Evolutionary conservation across 1,139 yeast species (phyloP).

Genomic region (Yamadazyma jaroonii): DNA sequence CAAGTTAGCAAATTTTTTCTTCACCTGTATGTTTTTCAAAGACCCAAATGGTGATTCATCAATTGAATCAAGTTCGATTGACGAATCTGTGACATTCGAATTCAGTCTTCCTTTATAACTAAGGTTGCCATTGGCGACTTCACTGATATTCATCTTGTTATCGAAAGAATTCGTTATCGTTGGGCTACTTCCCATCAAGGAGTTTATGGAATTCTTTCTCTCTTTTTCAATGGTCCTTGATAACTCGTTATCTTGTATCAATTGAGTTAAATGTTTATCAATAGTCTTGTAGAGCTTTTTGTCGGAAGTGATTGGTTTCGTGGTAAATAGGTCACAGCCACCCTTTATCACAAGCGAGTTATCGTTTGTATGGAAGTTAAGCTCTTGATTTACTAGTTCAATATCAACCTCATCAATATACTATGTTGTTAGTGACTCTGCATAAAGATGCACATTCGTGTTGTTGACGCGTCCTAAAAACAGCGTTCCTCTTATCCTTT

Average conservation of each 20-base stretch:
- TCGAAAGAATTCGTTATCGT: conserved; percentile 15
- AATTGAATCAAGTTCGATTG: conserved; percentile 22
- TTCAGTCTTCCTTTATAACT: conserved; percentile 13
- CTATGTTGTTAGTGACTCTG: conserved; percentile 28
- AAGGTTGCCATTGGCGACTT: neutral
- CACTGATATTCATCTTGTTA: neutral
- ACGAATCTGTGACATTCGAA: conserved; percentile 16
- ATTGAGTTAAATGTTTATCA: conserved; percentile 73
- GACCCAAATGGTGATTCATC: conserved; percentile 93
- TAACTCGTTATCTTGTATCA: conserved; percentile 54
- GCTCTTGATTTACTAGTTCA: conserved; percentile 81
- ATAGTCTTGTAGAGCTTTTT: conserved; percentile 83
- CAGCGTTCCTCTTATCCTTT: too few relatives aligned
- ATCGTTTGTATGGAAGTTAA: conserved; percentile 85
- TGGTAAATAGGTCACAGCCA: conserved; percentile 92
- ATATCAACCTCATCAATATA: conserved; percentile 91
- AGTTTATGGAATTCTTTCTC: conserved; percentile 35
- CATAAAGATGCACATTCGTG: neutral
- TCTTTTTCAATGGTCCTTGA: conserved; percentile 43
- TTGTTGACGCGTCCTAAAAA: too few relatives aligned
- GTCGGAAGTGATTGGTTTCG: conserved; percentile 90
- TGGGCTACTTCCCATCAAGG: conserved; percentile 37
- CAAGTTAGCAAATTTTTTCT: conserved; percentile 86
- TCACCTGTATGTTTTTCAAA: conserved; percentile 73
- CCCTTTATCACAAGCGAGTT: conserved; percentile 72